A percentile compares a stretch with the other conserved stretches of the same genome.
Conservation (phyloP, 192 early-diverging fungal species). For the Polychytrium aggregatum region DNA sequence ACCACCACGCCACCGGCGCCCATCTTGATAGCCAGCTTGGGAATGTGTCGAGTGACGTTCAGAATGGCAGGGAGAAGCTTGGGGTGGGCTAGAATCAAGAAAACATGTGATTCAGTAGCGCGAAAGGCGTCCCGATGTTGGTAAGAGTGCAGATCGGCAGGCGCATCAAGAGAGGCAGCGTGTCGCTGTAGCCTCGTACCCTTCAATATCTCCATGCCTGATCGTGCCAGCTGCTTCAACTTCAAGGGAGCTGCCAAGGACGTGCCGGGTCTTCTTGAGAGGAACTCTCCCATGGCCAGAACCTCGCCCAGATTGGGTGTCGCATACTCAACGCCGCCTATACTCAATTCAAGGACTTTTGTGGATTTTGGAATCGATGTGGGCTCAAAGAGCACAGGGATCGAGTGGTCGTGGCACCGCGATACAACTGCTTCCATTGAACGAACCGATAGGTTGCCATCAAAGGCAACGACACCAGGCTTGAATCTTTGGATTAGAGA, state of each 20-base stretch:
- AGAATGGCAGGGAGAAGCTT: no score
- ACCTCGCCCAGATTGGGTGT: slow-evolving; percentile 73
- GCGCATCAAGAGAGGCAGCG: no score
- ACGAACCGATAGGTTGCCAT: slow-evolving; percentile 54
- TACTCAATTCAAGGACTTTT: slow-evolving; percentile 20
- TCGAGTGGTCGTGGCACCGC: slow-evolving; percentile 15
- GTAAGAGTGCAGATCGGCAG: no score
- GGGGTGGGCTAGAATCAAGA: no score
- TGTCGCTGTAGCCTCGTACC: no score
- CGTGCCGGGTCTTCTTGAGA: neutral
- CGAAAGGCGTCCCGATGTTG: no score
- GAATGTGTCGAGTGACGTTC: no score
- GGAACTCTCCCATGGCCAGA: slow-evolving; percentile 33
- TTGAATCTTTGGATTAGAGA: slow-evolving; percentile 17
- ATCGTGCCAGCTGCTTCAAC: slow-evolving; percentile 46
- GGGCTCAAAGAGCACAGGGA: slow-evolving; percentile 68
- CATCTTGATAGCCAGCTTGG: slow-evolving; percentile 61
- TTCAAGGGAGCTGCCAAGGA: slow-evolving; percentile 20
- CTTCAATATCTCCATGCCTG: no score
- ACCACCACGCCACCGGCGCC: slow-evolving; percentile 53
- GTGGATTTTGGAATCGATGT: slow-evolving; percentile 78
- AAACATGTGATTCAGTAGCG: no score
- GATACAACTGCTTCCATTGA: slow-evolving; percentile 33
- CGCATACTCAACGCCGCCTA: slow-evolving; percentile 32
- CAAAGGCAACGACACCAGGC: slow-evolving; percentile 52